Base-by-base conservation (phyloP, 2,329 filamentous ascomycete genomes). In the Pyrenophora seminiperda region DNA sequence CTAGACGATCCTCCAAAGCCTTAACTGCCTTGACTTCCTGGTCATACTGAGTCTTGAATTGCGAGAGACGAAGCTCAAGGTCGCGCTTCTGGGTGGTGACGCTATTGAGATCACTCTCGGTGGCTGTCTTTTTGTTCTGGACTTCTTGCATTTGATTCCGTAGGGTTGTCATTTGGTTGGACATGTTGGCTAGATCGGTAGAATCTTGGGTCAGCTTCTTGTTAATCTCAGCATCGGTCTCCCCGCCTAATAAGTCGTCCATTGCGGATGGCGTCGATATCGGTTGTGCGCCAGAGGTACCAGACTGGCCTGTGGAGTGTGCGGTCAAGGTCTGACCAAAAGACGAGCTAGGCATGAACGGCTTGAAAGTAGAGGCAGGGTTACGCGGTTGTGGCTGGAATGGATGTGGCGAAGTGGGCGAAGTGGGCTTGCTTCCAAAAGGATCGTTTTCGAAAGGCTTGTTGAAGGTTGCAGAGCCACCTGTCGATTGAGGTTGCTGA, bases 101-200 rank as follows among this genome's bases (percentile, higher is more conserved):
- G 66, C 92, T 90, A 54, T 83, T 89, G 42, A 97, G 77, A 51
- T 96, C 90, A 58, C 88, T 87, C 72, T 97, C 91, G 0, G 89
- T 88, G 2, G 84, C 83, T 4, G 79, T 83, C 56, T 91, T 88
- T 75, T 96, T 93, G 27, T 81, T 84, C 70, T 96, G 91, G 1
- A 96, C 88, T 61, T 93, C 91, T 69, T 96, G 91, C 85, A 96
- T 96, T 75, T 99, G 91, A 67, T 88, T 95, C 0, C 92, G 89
- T 47, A 99, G 76, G 2, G 89, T 93, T 24, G 91, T 87, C 58
- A 99, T 91, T 73, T 97, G 94, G 71, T 96, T 97, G 1, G 93
- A 97, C 62, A 99, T 81, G 69, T 99, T 97, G 42, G 92, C 94
- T 50, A 99, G 81, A 72, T 99, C 94, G 0, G 89, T 88, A 2